phyloP scores from a whole-genome alignment of 2,329 filamentous ascomycete species.

The Furcasterigmium sp. region DNA sequence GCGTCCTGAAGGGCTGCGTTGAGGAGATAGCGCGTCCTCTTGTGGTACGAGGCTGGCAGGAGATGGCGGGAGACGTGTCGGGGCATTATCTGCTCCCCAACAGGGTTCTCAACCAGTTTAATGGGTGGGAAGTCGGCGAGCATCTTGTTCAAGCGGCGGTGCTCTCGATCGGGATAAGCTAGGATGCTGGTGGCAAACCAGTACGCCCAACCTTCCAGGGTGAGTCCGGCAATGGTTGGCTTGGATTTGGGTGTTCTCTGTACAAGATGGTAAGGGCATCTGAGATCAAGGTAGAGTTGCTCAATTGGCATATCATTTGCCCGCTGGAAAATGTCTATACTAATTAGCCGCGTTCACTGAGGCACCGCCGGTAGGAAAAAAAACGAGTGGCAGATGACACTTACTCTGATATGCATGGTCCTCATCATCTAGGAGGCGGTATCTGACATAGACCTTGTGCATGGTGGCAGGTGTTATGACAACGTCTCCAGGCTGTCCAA shows the following conservation, averaged over 20 bases:
- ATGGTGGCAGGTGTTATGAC: constrained; percentile 75
- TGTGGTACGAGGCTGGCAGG: constrained; percentile 57
- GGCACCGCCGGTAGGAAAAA: neutral
- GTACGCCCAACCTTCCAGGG: constrained; percentile 59
- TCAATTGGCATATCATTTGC: too few relatives aligned
- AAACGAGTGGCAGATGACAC: constrained; percentile 14
- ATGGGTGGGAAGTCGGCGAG: constrained; percentile 60
- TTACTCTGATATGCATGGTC: constrained; percentile 63
- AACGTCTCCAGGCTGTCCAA: constrained; percentile 27
- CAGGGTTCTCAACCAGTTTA: constrained; percentile 42
- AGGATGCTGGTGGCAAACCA: constrained; percentile 72
- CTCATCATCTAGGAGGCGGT: constrained; percentile 57
- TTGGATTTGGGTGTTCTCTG: constrained; percentile 45
- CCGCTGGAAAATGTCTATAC: neutral
- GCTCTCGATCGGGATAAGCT: constrained; percentile 73
- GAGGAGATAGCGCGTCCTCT: constrained; percentile 53
- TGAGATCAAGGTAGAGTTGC: constrained; percentile 48
- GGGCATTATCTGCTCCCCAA: constrained; percentile 68
- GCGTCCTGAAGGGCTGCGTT: constrained; percentile 52
- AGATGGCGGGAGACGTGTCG: constrained; percentile 72
- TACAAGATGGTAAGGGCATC: constrained; percentile 61
- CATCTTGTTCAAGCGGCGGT: constrained; percentile 61
- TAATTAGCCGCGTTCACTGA: too few relatives aligned
- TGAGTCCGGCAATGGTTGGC: constrained; percentile 60
- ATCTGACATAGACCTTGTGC: constrained; percentile 65